These are phyloP conservation scores for Macrolepiota dolichaula DNA, from an alignment of 768 basidiomycete species.

Conservation along the genomic window DNA sequence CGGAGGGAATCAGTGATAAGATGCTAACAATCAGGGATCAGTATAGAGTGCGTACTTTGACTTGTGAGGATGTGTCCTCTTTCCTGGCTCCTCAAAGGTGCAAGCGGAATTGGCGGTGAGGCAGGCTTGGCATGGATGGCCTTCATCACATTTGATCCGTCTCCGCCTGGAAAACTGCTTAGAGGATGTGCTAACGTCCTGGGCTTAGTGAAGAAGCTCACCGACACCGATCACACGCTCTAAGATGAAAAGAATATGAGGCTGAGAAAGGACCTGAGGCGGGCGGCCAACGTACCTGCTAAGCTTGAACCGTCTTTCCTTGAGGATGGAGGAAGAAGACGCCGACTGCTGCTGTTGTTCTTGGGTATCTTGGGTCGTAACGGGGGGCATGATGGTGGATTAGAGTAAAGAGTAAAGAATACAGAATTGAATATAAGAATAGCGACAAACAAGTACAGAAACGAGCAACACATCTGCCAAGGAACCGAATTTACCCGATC, in stretches of 20 bases:
- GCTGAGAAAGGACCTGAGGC: neutral
- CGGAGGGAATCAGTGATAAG: slow-evolving; percentile 8
- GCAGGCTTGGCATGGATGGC: slow-evolving; percentile 86
- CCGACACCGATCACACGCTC: slow-evolving; percentile 91
- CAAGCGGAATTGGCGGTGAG: slow-evolving; percentile 79
- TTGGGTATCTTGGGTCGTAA: slow-evolving; percentile 38
- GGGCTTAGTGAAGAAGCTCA: slow-evolving; percentile 34
- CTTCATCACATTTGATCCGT: slow-evolving; percentile 86
- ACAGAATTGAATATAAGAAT: slow-evolving; percentile 10
- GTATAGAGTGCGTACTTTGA: slow-evolving; percentile 64
- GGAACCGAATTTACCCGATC: slow-evolving; percentile 35
- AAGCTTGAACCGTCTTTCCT: slow-evolving; percentile 83
- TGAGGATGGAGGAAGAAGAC: slow-evolving; percentile 50
- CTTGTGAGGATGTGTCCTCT: slow-evolving; percentile 83
- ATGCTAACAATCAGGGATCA: neutral
- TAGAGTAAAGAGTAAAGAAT: slow-evolving; percentile 23
- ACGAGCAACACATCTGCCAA: slow-evolving; percentile 9
- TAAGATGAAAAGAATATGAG: slow-evolving; percentile 25
- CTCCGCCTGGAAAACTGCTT: slow-evolving; percentile 49
- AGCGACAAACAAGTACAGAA: slow-evolving; percentile 21
- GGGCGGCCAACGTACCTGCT: slow-evolving; percentile 56
- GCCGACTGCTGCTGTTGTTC: slow-evolving; percentile 33
- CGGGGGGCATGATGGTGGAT: slow-evolving; percentile 46
- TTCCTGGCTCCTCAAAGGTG: slow-evolving; percentile 86
- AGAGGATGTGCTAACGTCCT: slow-evolving; percentile 3